Percentiles rank a stretch among this genome's conserved stretches.
Evolutionary conservation across 2,329 filamentous ascomycete genomes (phyloP).

Genomic region (Corinectria fuckeliana): DNA sequence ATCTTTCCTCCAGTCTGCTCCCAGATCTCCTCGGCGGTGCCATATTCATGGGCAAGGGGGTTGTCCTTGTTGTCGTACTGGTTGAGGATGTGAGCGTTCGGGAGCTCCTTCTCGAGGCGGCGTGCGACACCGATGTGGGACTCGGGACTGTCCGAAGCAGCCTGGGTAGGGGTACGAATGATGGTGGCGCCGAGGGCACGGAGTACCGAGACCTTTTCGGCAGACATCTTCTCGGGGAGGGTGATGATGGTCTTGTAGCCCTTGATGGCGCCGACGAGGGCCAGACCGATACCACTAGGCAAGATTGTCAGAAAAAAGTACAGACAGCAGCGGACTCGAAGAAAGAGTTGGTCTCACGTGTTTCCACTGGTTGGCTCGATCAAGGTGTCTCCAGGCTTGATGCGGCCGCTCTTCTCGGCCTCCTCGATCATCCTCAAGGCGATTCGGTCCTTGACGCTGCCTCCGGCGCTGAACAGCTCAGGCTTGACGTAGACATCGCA

Average conservation of each 20-base stretch:
- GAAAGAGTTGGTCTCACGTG: constrained; percentile 58
- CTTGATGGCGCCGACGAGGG: constrained; percentile 92
- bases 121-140: constrained; percentile 95
- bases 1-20: constrained; percentile 84
- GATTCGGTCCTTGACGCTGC: constrained; percentile 94
- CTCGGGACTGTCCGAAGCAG: constrained; percentile 92
- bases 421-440: constrained; percentile 97
- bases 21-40: constrained; percentile 97
- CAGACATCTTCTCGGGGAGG: constrained; percentile 98
- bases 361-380: constrained; percentile 99
- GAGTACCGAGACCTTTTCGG: constrained; percentile 95
- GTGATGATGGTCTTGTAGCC: constrained; percentile 99
- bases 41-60: constrained; percentile 89
- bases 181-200: constrained; percentile 95
- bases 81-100: constrained; percentile 95
- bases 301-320: constrained; percentile 39
- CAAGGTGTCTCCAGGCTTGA: constrained; percentile 95
- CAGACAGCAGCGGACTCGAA: constrained; percentile 22
- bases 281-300: constrained; percentile 81
- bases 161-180: constrained; percentile 95
- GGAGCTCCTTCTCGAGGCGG: constrained; percentile 91
- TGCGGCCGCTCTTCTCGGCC: constrained; percentile 87
- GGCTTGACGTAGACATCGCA: constrained; percentile 90
- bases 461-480: constrained; percentile 92
- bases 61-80: constrained; percentile 95